Conservation (phyloP, 805 yeast genomes). For the Ogataea paradorogensis region DNA sequence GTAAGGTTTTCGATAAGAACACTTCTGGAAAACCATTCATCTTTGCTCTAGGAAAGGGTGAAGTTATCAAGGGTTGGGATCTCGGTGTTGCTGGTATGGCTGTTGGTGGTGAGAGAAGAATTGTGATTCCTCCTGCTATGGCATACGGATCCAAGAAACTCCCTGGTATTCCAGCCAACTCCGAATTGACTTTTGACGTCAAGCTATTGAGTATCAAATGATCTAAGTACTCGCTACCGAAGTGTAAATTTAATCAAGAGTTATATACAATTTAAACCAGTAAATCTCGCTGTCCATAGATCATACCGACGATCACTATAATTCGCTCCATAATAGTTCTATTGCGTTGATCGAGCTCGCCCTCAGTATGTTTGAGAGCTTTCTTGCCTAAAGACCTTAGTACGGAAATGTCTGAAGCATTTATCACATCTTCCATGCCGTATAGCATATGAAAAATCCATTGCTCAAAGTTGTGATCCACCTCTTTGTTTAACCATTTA, state of each 20-base stretch:
- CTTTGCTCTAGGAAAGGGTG: slow-evolving; percentile 93
- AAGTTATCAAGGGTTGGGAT: slow-evolving; percentile 98
- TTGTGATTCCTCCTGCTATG: slow-evolving; percentile 90
- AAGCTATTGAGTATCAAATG: slow-evolving; percentile 86
- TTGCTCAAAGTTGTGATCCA: slow-evolving; percentile 26
- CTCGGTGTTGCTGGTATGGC: slow-evolving; percentile 98
- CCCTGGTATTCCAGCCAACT: slow-evolving; percentile 98
- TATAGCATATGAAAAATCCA: slow-evolving; percentile 44
- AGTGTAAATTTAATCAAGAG: slow-evolving; percentile 1
- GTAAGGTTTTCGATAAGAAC: slow-evolving; percentile 95
- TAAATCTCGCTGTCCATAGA: slow-evolving; percentile 29
- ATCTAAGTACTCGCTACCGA: slow-evolving; percentile 18
- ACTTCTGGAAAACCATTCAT: slow-evolving; percentile 94
- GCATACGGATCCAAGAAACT: slow-evolving; percentile 93
- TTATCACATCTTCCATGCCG: slow-evolving; percentile 37
- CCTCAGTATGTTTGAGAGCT: slow-evolving; percentile 26
- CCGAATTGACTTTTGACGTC: slow-evolving; percentile 94
- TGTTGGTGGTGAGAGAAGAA: slow-evolving; percentile 98
- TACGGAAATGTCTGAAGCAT: slow-evolving; percentile 38
- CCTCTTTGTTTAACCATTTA: slow-evolving; percentile 39
- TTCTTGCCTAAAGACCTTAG: slow-evolving; percentile 42
- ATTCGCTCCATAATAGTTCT: slow-evolving; percentile 17
- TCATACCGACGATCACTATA: slow-evolving; percentile 19
- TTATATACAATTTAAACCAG: slow-evolving; percentile 5
- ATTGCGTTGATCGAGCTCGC: slow-evolving; percentile 21